Base-by-base conservation (phyloP, 2,329 filamentous ascomycete species). In the Biscogniauxia marginata region DNA sequence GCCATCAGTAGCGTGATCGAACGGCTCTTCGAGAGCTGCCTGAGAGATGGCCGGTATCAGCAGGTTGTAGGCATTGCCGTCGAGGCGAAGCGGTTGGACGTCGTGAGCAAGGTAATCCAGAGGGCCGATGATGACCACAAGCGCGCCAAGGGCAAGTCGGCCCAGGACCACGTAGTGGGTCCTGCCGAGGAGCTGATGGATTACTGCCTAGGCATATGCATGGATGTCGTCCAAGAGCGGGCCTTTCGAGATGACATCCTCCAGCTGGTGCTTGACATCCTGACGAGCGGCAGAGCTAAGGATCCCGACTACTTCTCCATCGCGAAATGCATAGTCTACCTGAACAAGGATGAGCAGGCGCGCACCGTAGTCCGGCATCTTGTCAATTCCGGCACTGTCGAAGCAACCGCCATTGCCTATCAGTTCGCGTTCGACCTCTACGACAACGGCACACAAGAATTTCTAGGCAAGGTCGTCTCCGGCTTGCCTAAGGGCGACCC, bases 361-460 rank as follows among this genome's bases (percentile, higher is more conserved):
- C 93, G 92, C 8, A 85, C 84, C 60, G 93, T 99, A 75, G 84
- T 99, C 45, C 84, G 84, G 51, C 87, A 91, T 64, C 82, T 99
- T 20, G 87, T 98, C 8, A 82, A 89, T 59, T 89, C 89, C 62
- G 90, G 86, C 5, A 90, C 96, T 64, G 81, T 86, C 50, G 86
- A 86, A 58, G 92, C 91, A 0, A 84, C 91, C 16, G 90, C 93
- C 19, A 88, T 91, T 50, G 95, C 95, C 18, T 99, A 98, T 73
- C 95, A 99, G 72, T 96, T 99, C 55, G 95, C 93, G 1, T 99
- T 99, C 68, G 95, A 99, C 69, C 82, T 99, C 5, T 98, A 97
- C 74, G 95, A 99, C 76, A 99, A 99, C 70, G 95, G 95, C 64
- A 98, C 95, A 0, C 95, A 99, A 68, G 95, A 98, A 71, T 99